phyloP scores from a whole-genome alignment of 495 filamentous ascomycete genomes.

The Neurospora sp. region DNA sequence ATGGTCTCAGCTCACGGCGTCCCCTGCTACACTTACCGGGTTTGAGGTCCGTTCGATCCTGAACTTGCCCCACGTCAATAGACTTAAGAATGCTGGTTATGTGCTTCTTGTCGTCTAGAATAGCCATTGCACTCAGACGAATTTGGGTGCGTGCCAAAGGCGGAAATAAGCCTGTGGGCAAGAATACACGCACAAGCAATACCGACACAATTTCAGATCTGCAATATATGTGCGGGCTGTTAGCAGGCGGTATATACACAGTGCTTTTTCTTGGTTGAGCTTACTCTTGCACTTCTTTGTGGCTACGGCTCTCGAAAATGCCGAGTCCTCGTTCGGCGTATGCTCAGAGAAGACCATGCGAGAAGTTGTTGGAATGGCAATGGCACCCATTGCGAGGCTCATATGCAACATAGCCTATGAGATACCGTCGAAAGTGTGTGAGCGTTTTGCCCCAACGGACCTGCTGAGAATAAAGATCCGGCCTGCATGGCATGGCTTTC shows the following conservation, averaged over 20 bases:
- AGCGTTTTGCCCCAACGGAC: not conserved
- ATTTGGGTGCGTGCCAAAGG: not conserved
- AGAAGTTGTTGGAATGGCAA: not conserved
- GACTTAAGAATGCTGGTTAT: not conserved
- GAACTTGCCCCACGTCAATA: not conserved
- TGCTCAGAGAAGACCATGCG: not conserved
- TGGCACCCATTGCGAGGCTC: not conserved
- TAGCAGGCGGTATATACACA: not conserved
- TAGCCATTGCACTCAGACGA: not conserved
- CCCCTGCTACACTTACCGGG: not conserved
- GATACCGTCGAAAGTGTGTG: not conserved
- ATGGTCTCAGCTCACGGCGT: constrained; percentile 5
- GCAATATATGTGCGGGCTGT: not conserved
- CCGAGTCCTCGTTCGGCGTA: constrained; percentile 10
- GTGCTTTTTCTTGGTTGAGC: not conserved
- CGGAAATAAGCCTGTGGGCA: constrained; percentile 1
- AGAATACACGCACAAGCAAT: not conserved
- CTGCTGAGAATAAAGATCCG: not conserved
- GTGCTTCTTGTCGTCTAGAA: not conserved
- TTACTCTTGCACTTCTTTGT: not conserved
- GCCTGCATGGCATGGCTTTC: not conserved
- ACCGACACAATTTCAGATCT: no score
- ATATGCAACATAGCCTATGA: not conserved
- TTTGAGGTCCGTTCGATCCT: not conserved
- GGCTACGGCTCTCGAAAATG: constrained; percentile 6